Evolutionary conservation across 2,329 filamentous ascomycete genomes (phyloP).

Genomic region (Moelleriella libera): DNA sequence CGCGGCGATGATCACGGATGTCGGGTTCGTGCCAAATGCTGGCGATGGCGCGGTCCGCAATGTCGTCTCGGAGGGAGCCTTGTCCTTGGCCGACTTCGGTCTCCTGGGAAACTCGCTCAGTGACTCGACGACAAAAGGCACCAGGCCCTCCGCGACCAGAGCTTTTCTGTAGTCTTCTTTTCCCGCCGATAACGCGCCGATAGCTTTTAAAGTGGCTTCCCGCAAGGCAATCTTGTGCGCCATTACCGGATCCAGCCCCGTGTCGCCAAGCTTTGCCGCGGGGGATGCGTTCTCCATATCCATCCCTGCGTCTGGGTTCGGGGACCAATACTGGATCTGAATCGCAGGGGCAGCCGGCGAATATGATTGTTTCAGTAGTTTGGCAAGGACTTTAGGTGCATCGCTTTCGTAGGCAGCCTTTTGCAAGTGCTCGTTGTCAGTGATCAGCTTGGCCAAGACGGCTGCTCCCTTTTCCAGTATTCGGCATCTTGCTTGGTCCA

Average conservation of each 20-base stretch:
- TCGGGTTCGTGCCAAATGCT: slow-evolving; percentile 59
- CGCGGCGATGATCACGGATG: slow-evolving; percentile 67
- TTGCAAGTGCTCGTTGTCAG: slow-evolving; percentile 67
- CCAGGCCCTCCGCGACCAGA: slow-evolving; percentile 67
- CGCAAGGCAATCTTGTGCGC: slow-evolving; percentile 63
- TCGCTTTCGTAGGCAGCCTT: slow-evolving; percentile 61
- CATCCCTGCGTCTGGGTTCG: slow-evolving; percentile 19
- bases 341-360: slow-evolving; percentile 22
- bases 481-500: slow-evolving; percentile 17
- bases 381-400: slow-evolving; percentile 30
- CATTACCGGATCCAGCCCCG: slow-evolving; percentile 44
- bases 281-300: slow-evolving; percentile 18
- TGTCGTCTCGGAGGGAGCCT: slow-evolving; percentile 17
- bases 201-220: slow-evolving; percentile 60
- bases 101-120: slow-evolving; percentile 43
- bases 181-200: slow-evolving; percentile 68
- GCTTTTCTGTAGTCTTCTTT: slow-evolving; percentile 75
- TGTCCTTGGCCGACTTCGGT: slow-evolving; percentile 26
- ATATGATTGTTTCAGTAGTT: slow-evolving; percentile 36
- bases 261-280: slow-evolving; percentile 38
- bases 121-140: slow-evolving; percentile 73
- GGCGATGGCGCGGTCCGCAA: slow-evolving; percentile 14
- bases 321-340: slow-evolving; percentile 23
- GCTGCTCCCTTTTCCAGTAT: slow-evolving; percentile 60
- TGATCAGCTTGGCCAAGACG: slow-evolving; percentile 64